phyloP scores from a whole-genome alignment of 2,329 filamentous ascomycete genomes.

The Colletotrichum sansevieriae region DNA sequence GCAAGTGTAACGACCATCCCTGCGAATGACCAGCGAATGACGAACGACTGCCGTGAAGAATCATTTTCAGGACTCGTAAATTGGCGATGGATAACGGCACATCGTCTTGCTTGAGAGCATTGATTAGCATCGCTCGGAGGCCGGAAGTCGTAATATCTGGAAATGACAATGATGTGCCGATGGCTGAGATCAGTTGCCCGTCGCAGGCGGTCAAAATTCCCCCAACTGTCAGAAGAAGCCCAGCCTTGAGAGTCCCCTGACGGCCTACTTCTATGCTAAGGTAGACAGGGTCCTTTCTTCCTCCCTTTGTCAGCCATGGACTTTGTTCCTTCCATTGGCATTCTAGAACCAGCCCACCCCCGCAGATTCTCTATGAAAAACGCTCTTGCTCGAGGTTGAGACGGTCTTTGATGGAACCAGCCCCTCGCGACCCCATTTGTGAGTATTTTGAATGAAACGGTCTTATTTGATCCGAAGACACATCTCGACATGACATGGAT shows the following conservation, averaged over 20 bases:
- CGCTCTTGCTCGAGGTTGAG: slow-evolving; percentile 1
- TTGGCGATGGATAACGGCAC: slow-evolving; percentile 1
- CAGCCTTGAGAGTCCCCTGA: no score
- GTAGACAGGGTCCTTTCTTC: background rate
- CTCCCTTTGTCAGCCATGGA: slow-evolving; percentile 5
- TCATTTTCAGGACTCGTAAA: slow-evolving; percentile 8
- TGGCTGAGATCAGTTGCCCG: no score
- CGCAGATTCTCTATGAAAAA: background rate
- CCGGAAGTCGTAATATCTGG: no score
- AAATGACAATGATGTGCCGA: no score
- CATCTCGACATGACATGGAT: slow-evolving; percentile 17
- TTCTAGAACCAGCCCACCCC: slow-evolving; percentile 23
- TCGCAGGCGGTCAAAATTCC: no score
- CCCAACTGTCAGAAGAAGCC: no score
- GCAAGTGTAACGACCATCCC: background rate
- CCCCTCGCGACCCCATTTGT: slow-evolving; percentile 15
- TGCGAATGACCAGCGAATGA: slow-evolving; percentile 6
- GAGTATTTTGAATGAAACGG: slow-evolving; percentile 23
- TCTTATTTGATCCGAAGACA: slow-evolving; percentile 2
- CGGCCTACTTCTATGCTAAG: no score
- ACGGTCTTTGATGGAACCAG: background rate
- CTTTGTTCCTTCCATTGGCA: slow-evolving; percentile 14
- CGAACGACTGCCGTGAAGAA: background rate
- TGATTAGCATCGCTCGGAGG: no score
- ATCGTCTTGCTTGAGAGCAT: background rate